phyloP scores from a whole-genome alignment of 108 stramenopile genomes.

The Nitzschia palea region DNA sequence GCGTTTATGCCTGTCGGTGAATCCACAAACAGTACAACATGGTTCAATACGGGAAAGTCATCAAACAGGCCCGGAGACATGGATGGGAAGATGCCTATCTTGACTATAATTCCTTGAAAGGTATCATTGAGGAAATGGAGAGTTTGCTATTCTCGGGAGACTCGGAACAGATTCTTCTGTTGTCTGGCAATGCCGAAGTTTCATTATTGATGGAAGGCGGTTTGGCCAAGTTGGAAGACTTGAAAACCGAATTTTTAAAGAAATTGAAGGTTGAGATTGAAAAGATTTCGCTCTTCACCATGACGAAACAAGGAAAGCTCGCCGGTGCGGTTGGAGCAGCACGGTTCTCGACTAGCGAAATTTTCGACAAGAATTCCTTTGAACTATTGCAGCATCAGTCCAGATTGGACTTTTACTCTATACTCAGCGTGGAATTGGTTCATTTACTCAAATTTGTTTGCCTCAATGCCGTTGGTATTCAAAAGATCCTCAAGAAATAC shows the following conservation, averaged over 20 bases:
- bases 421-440: constrained; percentile 54
- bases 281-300: constrained; percentile 68
- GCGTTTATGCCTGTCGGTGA: too few relatives aligned
- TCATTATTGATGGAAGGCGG: background rate
- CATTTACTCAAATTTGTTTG: constrained; percentile 64
- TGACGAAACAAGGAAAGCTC: constrained; percentile 52
- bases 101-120: constrained; percentile 58
- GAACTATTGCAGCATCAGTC: background rate
- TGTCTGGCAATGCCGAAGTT: background rate
- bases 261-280: constrained; percentile 62
- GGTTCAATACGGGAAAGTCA: constrained; percentile 53
- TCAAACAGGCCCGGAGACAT: constrained; percentile 35
- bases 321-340: constrained; percentile 59
- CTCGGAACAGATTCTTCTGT: background rate
- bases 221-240: background rate
- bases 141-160: background rate
- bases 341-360: constrained; percentile 5
- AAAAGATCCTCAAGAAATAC: constrained; percentile 74
- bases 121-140: constrained; percentile 38
- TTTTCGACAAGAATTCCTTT: constrained; percentile 24
- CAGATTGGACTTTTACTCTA: background rate
- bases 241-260: constrained; percentile 41
- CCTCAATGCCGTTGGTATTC: constrained; percentile 59
- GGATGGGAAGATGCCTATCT: constrained; percentile 73
- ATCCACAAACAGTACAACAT: constrained; percentile 39